Conservation (phyloP, 192 early-diverging fungal species). For the Podochytrium sp. region DNA sequence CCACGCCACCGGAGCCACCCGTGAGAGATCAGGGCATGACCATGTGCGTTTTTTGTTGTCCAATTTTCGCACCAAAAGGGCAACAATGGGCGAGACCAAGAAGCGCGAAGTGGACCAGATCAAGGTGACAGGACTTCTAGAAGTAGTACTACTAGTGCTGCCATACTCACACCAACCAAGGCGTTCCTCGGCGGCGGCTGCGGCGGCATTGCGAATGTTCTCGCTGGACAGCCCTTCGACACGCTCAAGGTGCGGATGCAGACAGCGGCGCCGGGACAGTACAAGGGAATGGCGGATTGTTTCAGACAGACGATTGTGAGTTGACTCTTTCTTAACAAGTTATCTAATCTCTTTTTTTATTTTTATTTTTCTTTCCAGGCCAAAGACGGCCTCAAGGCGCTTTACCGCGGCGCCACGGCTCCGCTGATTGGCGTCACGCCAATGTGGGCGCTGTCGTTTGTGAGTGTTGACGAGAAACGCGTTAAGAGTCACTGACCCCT, state of each 20-base stretch:
- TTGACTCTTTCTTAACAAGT: neutral
- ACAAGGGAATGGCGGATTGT: slow-evolving; percentile 89
- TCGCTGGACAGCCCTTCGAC: slow-evolving; percentile 66
- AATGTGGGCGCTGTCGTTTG: slow-evolving; percentile 94
- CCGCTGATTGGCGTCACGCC: slow-evolving; percentile 94
- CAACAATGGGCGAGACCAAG: slow-evolving; percentile 26
- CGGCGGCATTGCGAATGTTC: slow-evolving; percentile 83
- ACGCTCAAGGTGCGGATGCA: slow-evolving; percentile 90
- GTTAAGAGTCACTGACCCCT: neutral
- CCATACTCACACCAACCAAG: slow-evolving; percentile 36
- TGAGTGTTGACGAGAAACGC: slow-evolving; percentile 64
- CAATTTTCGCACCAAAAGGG: too few species aligned
- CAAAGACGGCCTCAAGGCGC: slow-evolving; percentile 85
- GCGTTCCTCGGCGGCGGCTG: slow-evolving; percentile 93
- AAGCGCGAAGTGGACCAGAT: slow-evolving; percentile 35
- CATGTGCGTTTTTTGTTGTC: too few species aligned
- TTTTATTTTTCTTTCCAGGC: slow-evolving; percentile 39
- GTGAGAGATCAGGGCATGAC: too few species aligned
- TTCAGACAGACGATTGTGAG: slow-evolving; percentile 79
- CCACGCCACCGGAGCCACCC: too few species aligned
- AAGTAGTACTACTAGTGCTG: slow-evolving; percentile 25
- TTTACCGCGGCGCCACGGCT: slow-evolving; percentile 95
- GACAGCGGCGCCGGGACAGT: slow-evolving; percentile 72
- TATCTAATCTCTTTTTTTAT: neutral
- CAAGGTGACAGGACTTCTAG: neutral